Evolutionary conservation across 208 protist genomes (phyloP), one percentile per base, ranked within the genome.

Genomic region (Leishmania mexicana): DNA sequence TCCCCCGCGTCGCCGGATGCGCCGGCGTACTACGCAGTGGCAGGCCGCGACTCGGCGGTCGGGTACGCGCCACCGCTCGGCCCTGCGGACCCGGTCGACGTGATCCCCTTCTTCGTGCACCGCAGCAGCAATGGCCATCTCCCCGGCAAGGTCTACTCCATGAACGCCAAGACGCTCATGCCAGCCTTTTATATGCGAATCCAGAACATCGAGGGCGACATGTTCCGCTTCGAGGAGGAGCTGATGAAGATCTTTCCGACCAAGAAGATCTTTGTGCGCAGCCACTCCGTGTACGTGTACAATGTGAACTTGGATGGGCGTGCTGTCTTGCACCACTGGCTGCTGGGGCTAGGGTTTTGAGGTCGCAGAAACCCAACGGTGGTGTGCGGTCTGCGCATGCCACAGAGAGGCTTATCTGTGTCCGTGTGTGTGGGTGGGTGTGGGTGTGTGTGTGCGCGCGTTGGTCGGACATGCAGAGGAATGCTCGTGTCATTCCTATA

Each of bases 191-290:
- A 89, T 62, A 74, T 96, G 79, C 81, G 83, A 6, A 95, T 97
- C 53, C 74, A 87, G 47, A 86, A 88, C 74, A 78, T 97, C 17
- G 93, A 96, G 35, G 95, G 95, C 11, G 92, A 97, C 68, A 13
- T 93, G 3, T 96, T 96, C 74, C 89, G 93, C 53, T 94, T 96
- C 74, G 93, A 96, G 81, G 95, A 97, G 81, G 95, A 97, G 87
- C 84, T 97, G 47, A 87, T 97, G 85, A 97, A 97, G 79, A 95
- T 97, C 35, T 97, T 97, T 75, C 93, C 95, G 0, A 97, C 95
- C 17, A 96, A 96, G 84, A 95, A 96, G 82, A 96, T 95, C 19
- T 96, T 96, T 84, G 90, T 96, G 38, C 89, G 90, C 6, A 91
- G 86, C 38, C 87, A 92, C 78, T 83, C 81, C 31, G 77, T 96